phyloP scores from a whole-genome alignment of 148 eudicot genomes.

The Polygonum maritimum region DNA sequence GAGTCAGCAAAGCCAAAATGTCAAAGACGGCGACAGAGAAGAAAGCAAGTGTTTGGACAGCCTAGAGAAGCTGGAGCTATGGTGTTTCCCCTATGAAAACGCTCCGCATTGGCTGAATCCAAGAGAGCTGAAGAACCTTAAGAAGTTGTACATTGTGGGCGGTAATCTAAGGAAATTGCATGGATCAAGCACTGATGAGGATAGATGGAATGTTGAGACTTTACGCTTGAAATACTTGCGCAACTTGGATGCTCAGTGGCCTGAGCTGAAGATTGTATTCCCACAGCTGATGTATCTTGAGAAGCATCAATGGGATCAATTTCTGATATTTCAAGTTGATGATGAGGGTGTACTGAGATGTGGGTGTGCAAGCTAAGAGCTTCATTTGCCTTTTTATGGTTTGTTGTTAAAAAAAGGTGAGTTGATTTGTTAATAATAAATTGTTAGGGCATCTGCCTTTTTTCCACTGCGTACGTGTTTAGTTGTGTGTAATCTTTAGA shows the following conservation, averaged over 20 bases:
- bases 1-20: neutral
- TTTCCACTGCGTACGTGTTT: neutral
- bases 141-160: constrained; percentile 38
- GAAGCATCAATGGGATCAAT: constrained; percentile 23
- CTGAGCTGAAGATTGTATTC: constrained; percentile 12
- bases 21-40: constrained; percentile 16
- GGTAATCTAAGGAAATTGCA: constrained; percentile 25
- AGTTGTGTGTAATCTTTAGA: no score
- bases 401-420: no score
- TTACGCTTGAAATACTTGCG: constrained; percentile 23
- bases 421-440: no score
- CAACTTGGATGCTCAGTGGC: constrained; percentile 18
- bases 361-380: constrained; percentile 5
- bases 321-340: constrained; percentile 22
- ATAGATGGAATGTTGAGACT: constrained; percentile 20
- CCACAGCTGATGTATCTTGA: constrained; percentile 23
- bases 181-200: neutral
- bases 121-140: constrained; percentile 6
- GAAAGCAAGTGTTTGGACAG: constrained; percentile 21
- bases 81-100: constrained; percentile 4
- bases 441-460: neutral
- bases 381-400: neutral
- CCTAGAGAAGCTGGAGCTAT: constrained; percentile 31
- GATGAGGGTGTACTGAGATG: constrained; percentile 23
- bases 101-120: constrained; percentile 16